Conservation (phyloP, 1,139 yeast genomes). For the Pichiaceae sp. region DNA sequence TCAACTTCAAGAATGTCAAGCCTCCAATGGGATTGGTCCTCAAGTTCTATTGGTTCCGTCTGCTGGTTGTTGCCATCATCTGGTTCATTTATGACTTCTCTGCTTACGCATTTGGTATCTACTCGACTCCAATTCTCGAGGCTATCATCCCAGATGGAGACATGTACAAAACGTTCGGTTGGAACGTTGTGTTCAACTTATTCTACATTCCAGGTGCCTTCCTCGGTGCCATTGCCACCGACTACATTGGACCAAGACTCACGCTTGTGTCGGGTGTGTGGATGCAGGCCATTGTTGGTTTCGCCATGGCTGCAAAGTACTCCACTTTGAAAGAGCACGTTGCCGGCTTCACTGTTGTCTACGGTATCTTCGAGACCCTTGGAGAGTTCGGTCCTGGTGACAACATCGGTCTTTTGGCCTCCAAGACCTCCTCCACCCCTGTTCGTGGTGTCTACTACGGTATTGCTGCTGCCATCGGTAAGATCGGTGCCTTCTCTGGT, state of each 20-base stretch:
- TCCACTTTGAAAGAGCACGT: constrained; percentile 46
- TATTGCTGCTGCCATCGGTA: constrained; percentile 85
- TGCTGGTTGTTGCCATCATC: constrained; percentile 58
- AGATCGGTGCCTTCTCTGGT: constrained; percentile 89
- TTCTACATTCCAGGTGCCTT: constrained; percentile 89
- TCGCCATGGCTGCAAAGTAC: constrained; percentile 71
- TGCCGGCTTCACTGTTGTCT: constrained; percentile 76
- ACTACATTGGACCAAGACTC: constrained; percentile 80
- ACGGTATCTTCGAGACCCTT: constrained; percentile 75
- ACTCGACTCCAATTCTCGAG: constrained; percentile 60
- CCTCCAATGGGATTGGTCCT: constrained; percentile 64
- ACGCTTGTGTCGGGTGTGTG: constrained; percentile 64
- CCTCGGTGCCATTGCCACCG: constrained; percentile 75
- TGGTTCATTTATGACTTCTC: constrained; percentile 94
- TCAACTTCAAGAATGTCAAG: constrained; percentile 54
- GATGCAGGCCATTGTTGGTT: constrained; percentile 75
- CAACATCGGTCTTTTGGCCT: constrained; percentile 71
- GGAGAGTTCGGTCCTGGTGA: constrained; percentile 97
- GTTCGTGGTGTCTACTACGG: constrained; percentile 89
- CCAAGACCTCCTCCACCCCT: constrained; percentile 81
- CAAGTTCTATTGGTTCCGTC: constrained; percentile 81
- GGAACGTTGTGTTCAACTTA: constrained; percentile 83
- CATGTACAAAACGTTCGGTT: constrained; percentile 73
- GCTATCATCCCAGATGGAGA: constrained; percentile 53
- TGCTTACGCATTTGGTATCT: constrained; percentile 79